These are phyloP conservation scores for Chalciporus pseudorubinellus DNA, from an alignment of 768 basidiomycete species.

Conservation along the genomic window DNA sequence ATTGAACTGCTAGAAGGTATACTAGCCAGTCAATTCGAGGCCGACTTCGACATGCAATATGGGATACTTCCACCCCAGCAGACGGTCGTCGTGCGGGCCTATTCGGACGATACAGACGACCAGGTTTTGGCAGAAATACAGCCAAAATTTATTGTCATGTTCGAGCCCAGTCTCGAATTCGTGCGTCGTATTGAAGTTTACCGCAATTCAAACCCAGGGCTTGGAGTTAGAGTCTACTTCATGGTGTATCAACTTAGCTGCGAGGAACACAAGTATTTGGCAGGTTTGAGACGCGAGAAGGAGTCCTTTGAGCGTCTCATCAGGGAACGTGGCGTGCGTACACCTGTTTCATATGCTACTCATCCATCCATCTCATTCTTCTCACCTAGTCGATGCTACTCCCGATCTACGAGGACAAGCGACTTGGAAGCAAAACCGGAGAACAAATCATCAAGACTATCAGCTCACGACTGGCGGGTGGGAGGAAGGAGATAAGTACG, in stretches of 20 bases:
- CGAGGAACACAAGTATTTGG: constrained; percentile 95
- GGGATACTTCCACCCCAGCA: constrained; percentile 78
- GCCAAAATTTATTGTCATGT: constrained; percentile 93
- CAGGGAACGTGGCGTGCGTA: constrained; percentile 82
- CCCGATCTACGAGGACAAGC: constrained; percentile 67
- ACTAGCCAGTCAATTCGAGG: constrained; percentile 35
- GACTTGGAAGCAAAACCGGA: constrained; percentile 35
- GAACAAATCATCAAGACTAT: constrained; percentile 77
- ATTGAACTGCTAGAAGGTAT: constrained; percentile 24
- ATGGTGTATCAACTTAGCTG: constrained; percentile 92
- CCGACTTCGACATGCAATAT: constrained; percentile 74
- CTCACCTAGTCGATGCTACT: constrained; percentile 77
- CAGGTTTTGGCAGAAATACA: constrained; percentile 79
- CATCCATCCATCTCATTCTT: neutral
- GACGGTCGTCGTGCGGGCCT: constrained; percentile 81
- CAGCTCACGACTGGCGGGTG: constrained; percentile 83
- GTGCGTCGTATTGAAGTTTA: constrained; percentile 93
- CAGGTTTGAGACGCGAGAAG: constrained; percentile 86
- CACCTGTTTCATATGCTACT: neutral
- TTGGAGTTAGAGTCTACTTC: constrained; percentile 88
- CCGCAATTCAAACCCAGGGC: constrained; percentile 75
- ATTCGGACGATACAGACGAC: constrained; percentile 92
- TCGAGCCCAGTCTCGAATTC: constrained; percentile 92
- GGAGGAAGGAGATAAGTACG: constrained; percentile 60
- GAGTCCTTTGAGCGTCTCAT: constrained; percentile 92